These are phyloP conservation scores for Wolfiporia cocos DNA, from an alignment of 1,284 basidiomycete species.

Conservation along the genomic window DNA sequence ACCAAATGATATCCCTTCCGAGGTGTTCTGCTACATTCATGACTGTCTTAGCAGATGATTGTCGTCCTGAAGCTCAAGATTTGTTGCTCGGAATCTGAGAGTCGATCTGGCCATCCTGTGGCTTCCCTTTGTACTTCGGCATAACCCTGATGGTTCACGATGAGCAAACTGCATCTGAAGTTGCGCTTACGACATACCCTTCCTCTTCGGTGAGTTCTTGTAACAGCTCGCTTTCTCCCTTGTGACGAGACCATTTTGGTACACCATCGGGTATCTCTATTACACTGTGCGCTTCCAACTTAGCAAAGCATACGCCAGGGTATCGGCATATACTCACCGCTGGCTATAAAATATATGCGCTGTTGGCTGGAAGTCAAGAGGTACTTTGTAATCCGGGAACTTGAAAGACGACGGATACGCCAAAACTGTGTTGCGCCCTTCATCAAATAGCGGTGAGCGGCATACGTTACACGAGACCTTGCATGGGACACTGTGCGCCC, in stretches of 20 bases:
- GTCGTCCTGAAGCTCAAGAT: no score
- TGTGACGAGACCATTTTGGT: slow-evolving; percentile 28
- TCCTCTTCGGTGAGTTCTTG: slow-evolving; percentile 19
- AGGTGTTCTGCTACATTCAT: no score
- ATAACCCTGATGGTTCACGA: slow-evolving; percentile 12
- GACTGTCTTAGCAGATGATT: no score
- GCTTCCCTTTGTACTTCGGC: slow-evolving; percentile 21
- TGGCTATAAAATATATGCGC: slow-evolving; percentile 28
- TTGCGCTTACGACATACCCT: slow-evolving; percentile 12
- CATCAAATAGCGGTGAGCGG: slow-evolving; percentile 30
- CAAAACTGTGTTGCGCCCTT: slow-evolving; percentile 28
- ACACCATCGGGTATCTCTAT: slow-evolving; percentile 28
- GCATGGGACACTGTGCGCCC: slow-evolving; percentile 26
- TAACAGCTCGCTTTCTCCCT: slow-evolving; percentile 24
- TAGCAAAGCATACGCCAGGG: not conserved
- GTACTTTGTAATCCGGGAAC: slow-evolving; percentile 23
- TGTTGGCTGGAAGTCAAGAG: slow-evolving; percentile 25
- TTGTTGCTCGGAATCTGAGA: no score
- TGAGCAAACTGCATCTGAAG: not conserved
- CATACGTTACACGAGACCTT: slow-evolving; percentile 30
- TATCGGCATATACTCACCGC: slow-evolving; percentile 10
- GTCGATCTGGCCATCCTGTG: no score
- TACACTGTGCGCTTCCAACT: slow-evolving; percentile 12
- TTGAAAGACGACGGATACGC: slow-evolving; percentile 27
- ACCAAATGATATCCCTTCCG: no score